These are phyloP conservation scores for Gossypium thurberi DNA, from an alignment of 345 rosid species.

Conservation along the genomic window DNA sequence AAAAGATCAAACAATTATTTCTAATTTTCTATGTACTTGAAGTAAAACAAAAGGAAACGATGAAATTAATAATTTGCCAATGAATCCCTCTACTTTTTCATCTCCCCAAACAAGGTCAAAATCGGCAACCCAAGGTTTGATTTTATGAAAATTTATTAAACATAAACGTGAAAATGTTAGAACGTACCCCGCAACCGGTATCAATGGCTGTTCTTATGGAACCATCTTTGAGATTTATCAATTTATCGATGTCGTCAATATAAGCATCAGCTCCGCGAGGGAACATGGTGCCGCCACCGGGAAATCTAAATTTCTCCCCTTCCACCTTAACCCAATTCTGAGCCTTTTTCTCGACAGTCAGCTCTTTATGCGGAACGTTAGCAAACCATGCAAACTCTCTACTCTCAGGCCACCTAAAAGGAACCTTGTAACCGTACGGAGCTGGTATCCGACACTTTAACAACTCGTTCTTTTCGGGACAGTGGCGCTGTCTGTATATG, in stretches of 20 bases:
- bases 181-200: conserved; percentile 92
- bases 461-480: conserved; percentile 44
- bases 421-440: conserved; percentile 65
- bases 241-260: conserved; percentile 62
- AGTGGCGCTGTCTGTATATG: conserved; percentile 76
- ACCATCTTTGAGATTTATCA: conserved; percentile 75
- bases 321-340: conserved; percentile 83
- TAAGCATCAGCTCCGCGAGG: conserved; percentile 82
- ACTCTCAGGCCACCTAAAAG: conserved; percentile 87
- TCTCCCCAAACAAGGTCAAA: background rate
- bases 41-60: background rate
- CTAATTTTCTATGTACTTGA: background rate
- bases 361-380: conserved; percentile 82
- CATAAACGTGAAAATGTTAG: background rate
- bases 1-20: background rate
- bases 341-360: conserved; percentile 76
- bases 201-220: conserved; percentile 85
- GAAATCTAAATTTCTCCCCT: conserved; percentile 65
- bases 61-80: background rate
- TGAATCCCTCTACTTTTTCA: background rate
- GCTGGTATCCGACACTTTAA: conserved; percentile 73
- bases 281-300: conserved; percentile 98
- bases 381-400: conserved; percentile 77
- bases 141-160: background rate
- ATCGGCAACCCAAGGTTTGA: background rate